Conservation (phyloP, 208 protist species). For the Trypanosoma melophagium region DNA sequence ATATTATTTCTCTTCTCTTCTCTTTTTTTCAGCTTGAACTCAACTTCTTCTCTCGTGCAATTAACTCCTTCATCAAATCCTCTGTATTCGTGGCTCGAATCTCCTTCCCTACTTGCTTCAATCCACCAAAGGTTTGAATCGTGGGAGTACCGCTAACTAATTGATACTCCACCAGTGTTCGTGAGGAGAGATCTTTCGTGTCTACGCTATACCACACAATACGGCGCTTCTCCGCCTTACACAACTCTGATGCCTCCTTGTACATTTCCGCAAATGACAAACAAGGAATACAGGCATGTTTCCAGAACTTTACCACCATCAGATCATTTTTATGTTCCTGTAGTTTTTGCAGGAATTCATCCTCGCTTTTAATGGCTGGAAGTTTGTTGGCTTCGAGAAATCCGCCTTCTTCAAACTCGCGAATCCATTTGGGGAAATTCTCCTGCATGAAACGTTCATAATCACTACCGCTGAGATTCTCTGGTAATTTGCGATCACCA, state of each 20-base stretch:
- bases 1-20: too few species aligned
- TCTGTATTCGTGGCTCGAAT: constrained; percentile 79
- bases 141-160: constrained; percentile 88
- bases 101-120: constrained; percentile 85
- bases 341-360: constrained; percentile 85
- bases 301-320: constrained; percentile 93
- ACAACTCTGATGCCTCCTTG: constrained; percentile 72
- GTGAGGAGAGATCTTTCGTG: constrained; percentile 65
- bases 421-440: constrained; percentile 83
- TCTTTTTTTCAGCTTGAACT: too few species aligned
- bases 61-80: constrained; percentile 78
- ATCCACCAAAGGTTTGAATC: constrained; percentile 84
- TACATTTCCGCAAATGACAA: constrained; percentile 91
- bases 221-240: constrained; percentile 51
- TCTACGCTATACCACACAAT: constrained; percentile 90
- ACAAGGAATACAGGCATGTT: constrained; percentile 91
- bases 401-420: constrained; percentile 86
- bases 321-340: constrained; percentile 86
- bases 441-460: constrained; percentile 88
- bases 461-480: constrained; percentile 68
- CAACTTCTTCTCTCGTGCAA: constrained; percentile 27
- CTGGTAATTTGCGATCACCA: constrained; percentile 72
- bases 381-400: constrained; percentile 89
- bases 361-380: constrained; percentile 77
- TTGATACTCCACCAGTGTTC: constrained; percentile 82